phyloP scores from a whole-genome alignment of 1,284 basidiomycete genomes.

The Apiotrichum sp. region DNA sequence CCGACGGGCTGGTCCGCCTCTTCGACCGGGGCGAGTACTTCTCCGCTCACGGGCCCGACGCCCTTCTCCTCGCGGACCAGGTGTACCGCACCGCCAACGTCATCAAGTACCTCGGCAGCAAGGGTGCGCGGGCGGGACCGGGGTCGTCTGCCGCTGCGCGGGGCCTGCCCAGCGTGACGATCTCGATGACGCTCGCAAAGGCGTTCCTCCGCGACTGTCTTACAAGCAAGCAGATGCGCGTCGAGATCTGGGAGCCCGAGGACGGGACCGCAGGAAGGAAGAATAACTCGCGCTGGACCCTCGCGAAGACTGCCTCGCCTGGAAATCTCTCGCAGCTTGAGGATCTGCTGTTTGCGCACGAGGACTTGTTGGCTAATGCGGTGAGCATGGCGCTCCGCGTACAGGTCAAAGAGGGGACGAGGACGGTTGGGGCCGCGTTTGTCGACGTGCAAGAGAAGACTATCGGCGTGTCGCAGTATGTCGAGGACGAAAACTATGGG shows the following conservation, averaged over 20 bases:
- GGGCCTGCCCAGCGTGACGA: conserved; percentile 65
- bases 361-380: conserved; percentile 76
- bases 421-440: conserved; percentile 53
- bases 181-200: conserved; percentile 77
- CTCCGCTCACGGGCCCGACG: conserved; percentile 82
- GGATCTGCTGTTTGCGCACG: conserved; percentile 80
- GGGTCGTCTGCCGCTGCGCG: conserved; percentile 8
- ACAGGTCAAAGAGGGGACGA: conserved; percentile 53
- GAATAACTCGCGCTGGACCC: conserved; percentile 62
- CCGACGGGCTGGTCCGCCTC: conserved; percentile 63
- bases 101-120: conserved; percentile 63
- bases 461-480: conserved; percentile 71
- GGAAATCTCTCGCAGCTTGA: conserved; percentile 92
- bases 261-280: conserved; percentile 52
- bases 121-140: not conserved
- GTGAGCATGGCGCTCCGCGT: conserved; percentile 87
- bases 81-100: conserved; percentile 82
- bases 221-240: conserved; percentile 79
- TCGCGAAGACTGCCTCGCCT: conserved; percentile 77
- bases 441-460: conserved; percentile 53
- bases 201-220: conserved; percentile 82
- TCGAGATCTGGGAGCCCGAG: conserved; percentile 84
- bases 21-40: conserved; percentile 82
- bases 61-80: conserved; percentile 69
- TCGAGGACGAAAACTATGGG: conserved; percentile 91